phyloP scores from a whole-genome alignment of 306 rosid species.

The Vicia sativa region DNA sequence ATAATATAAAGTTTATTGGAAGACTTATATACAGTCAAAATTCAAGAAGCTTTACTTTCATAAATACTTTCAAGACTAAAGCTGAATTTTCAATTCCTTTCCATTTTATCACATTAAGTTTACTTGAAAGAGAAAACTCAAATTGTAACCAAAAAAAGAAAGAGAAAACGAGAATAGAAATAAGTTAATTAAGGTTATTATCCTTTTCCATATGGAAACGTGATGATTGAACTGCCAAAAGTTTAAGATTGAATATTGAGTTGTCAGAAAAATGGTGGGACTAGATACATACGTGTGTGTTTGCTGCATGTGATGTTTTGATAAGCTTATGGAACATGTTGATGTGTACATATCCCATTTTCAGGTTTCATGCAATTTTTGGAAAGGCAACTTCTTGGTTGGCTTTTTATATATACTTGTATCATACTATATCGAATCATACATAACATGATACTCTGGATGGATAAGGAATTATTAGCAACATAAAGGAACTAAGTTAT shows the following conservation, averaged over 20 bases:
- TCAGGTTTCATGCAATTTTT: not conserved
- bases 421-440: not conserved
- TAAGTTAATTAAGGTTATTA: not conserved
- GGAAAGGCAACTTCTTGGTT: not conserved
- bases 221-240: not conserved
- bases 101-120: not conserved
- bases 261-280: constrained; percentile 5
- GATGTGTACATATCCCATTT: not conserved
- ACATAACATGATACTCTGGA: not conserved
- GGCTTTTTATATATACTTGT: constrained; percentile 1
- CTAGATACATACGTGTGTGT: not conserved
- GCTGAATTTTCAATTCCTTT: too few relatives aligned
- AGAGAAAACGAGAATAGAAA: not conserved
- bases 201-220: not conserved
- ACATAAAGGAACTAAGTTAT: too few relatives aligned
- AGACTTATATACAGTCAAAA: too few relatives aligned
- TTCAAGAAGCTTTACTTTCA: too few relatives aligned
- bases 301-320: not conserved
- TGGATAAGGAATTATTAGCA: not conserved
- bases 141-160: not conserved
- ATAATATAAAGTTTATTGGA: too few relatives aligned
- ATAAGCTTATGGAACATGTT: not conserved
- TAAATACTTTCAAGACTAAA: too few relatives aligned
- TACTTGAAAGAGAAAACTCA: not conserved
- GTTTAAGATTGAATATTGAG: not conserved